A percentile compares a stretch with the other conserved stretches of the same genome.
Evolutionary conservation across 257 asterid genomes (phyloP).

Genomic region (Solanum ossicruentum): DNA sequence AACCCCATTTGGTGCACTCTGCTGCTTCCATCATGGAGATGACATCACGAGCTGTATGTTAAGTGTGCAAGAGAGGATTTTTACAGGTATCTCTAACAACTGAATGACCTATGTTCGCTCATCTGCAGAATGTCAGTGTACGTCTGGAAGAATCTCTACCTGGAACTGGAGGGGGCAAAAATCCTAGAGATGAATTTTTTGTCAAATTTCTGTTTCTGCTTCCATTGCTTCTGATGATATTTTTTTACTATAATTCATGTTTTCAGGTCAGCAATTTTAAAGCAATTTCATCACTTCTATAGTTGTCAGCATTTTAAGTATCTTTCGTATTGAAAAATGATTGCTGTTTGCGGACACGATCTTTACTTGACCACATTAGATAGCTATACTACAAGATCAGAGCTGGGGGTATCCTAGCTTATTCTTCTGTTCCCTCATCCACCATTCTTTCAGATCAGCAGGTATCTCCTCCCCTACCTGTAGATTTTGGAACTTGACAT

Average conservation of each 20-base stretch:
- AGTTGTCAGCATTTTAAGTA: not conserved
- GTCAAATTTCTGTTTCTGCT: conserved; percentile 59
- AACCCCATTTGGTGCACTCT: not conserved
- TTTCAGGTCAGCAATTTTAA: conserved; percentile 45
- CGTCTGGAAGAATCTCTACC: conserved; percentile 80
- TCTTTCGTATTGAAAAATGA: conserved; percentile 3
- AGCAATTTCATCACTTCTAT: conserved; percentile 1
- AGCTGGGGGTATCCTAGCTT: conserved; percentile 56
- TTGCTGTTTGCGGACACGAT: conserved; percentile 42
- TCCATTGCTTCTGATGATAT: conserved; percentile 42
- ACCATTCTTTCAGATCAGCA: conserved; percentile 54
- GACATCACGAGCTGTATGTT: not conserved
- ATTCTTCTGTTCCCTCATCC: conserved; percentile 59
- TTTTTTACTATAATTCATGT: conserved; percentile 62
- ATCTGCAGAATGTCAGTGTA: conserved; percentile 56
- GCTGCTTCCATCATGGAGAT: not conserved
- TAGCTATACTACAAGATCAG: conserved; percentile 67
- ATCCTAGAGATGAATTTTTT: conserved; percentile 55
- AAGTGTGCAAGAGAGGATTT: not conserved
- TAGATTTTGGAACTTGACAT: not conserved
- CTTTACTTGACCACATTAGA: conserved; percentile 64
- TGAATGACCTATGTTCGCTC: conserved; percentile 1
- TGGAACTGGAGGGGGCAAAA: conserved; percentile 84
- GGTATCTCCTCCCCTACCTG: conserved; percentile 27
- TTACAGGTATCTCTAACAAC: not conserved